These are phyloP conservation scores for Hypoxylon sp. DNA, from an alignment of 2,329 filamentous ascomycete genomes.

Conservation along the genomic window DNA sequence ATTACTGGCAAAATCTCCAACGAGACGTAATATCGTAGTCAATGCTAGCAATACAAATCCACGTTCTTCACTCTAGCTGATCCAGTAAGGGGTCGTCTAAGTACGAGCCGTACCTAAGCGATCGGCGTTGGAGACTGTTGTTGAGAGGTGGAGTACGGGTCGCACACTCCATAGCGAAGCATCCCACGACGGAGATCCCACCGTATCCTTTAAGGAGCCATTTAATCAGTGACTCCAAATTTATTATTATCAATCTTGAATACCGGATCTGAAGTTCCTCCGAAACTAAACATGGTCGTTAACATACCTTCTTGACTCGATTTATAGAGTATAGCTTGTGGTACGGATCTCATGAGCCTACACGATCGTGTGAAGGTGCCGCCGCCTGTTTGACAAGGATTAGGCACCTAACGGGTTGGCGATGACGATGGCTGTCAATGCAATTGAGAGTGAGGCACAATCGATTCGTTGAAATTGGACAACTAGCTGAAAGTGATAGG, in stretches of 20 bases:
- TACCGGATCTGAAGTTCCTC: background rate
- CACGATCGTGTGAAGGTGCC: background rate
- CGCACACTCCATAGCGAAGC: background rate
- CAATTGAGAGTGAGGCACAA: background rate
- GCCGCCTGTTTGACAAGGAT: background rate
- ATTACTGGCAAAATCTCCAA: background rate
- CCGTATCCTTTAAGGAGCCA: background rate
- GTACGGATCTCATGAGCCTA: background rate
- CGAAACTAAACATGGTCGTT: background rate
- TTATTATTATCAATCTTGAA: background rate
- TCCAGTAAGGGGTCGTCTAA: background rate
- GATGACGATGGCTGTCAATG: background rate
- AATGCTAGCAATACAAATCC: background rate
- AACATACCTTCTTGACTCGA: background rate
- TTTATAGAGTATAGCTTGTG: background rate
- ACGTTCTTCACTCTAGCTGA: background rate
- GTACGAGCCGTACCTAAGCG: background rate
- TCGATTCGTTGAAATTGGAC: background rate
- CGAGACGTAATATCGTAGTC: no score
- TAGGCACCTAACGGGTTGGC: background rate
- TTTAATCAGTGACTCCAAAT: background rate
- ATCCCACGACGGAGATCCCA: background rate
- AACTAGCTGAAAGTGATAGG: background rate
- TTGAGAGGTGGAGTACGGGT: constrained; percentile 5
- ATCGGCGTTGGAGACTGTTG: background rate